Evolutionary conservation across 768 basidiomycete species (phyloP).

Genomic region (Mycena vitilis): DNA sequence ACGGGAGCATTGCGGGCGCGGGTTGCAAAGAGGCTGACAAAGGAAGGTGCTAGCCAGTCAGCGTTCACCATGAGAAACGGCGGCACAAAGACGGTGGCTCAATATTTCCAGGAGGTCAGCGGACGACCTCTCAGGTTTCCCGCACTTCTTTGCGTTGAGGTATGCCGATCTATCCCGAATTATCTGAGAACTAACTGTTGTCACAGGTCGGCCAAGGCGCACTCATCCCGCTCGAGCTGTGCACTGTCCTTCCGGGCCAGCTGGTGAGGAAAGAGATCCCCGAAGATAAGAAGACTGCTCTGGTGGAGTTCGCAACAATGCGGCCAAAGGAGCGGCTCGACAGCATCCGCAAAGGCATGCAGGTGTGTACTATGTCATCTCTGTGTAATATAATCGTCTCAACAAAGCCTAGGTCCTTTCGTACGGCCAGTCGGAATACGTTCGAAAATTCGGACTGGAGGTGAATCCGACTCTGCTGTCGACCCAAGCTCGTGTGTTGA

Average conservation of each 20-base stretch:
- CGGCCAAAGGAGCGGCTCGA: constrained; percentile 66
- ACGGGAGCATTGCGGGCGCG: constrained; percentile 52
- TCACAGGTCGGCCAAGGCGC: constrained; percentile 70
- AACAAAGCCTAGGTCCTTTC: constrained; percentile 48
- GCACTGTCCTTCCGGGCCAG: constrained; percentile 72
- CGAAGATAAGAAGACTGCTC: constrained; percentile 68
- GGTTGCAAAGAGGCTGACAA: constrained; percentile 70
- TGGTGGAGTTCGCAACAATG: constrained; percentile 79
- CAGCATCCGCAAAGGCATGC: constrained; percentile 65
- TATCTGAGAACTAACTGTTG: constrained; percentile 9
- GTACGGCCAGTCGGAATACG: constrained; percentile 56
- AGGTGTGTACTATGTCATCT: constrained; percentile 48
- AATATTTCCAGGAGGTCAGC: constrained; percentile 39
- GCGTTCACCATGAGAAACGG: constrained; percentile 71
- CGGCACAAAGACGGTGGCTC: constrained; percentile 64
- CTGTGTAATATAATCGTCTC: background rate
- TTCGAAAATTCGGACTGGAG: constrained; percentile 55
- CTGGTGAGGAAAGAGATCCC: constrained; percentile 81
- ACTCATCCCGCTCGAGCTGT: constrained; percentile 75
- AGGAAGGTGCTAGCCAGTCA: constrained; percentile 62
- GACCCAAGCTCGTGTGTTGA: constrained; percentile 60
- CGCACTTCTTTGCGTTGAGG: constrained; percentile 41
- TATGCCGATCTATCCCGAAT: constrained; percentile 43
- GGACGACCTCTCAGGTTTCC: constrained; percentile 18
- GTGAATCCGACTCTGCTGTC: constrained; percentile 51